Evolutionary conservation across 1,284 basidiomycete species (phyloP).

Genomic region (Psilocybe mexicana): DNA sequence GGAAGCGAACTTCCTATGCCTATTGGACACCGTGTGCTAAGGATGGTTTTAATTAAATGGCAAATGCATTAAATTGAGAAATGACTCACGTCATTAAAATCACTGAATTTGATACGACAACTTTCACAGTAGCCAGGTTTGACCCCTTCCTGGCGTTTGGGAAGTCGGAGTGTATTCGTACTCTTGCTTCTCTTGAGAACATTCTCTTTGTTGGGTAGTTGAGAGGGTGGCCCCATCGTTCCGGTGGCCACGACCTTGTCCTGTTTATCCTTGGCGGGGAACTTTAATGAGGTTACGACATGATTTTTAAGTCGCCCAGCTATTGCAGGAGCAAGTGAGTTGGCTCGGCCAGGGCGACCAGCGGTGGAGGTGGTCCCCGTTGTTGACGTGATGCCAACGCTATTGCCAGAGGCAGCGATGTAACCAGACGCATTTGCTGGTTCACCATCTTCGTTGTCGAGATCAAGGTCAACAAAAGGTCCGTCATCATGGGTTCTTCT

Average conservation of each 20-base stretch:
- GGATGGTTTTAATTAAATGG: neutral
- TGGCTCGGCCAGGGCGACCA: slow-evolving; percentile 41
- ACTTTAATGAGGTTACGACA: slow-evolving; percentile 62
- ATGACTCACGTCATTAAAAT: slow-evolving; percentile 77
- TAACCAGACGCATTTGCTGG: slow-evolving; percentile 72
- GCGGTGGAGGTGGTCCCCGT: slow-evolving; percentile 84
- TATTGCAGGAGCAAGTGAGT: slow-evolving; percentile 53
- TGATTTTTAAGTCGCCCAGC: slow-evolving; percentile 62
- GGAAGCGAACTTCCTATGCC: slow-evolving; percentile 85
- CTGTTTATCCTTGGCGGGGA: slow-evolving; percentile 31
- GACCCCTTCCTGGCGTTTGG: slow-evolving; percentile 79
- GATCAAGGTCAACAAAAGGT: slow-evolving; percentile 48
- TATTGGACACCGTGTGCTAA: slow-evolving; percentile 79
- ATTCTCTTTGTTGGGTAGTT: slow-evolving; percentile 52
- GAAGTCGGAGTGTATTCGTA: slow-evolving; percentile 72
- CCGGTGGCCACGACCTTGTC: slow-evolving; percentile 8
- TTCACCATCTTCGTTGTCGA: slow-evolving; percentile 52
- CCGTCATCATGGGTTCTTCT: slow-evolving; percentile 30
- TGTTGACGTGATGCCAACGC: slow-evolving; percentile 88
- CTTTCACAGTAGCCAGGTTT: slow-evolving; percentile 99
- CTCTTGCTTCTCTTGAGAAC: slow-evolving; percentile 74
- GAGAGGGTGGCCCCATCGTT: slow-evolving; percentile 66
- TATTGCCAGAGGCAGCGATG: slow-evolving; percentile 93
- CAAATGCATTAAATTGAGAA: neutral
- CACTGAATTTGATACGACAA: slow-evolving; percentile 88